phyloP scores from a whole-genome alignment of 768 basidiomycete species.

The Tulasnella sp. region DNA sequence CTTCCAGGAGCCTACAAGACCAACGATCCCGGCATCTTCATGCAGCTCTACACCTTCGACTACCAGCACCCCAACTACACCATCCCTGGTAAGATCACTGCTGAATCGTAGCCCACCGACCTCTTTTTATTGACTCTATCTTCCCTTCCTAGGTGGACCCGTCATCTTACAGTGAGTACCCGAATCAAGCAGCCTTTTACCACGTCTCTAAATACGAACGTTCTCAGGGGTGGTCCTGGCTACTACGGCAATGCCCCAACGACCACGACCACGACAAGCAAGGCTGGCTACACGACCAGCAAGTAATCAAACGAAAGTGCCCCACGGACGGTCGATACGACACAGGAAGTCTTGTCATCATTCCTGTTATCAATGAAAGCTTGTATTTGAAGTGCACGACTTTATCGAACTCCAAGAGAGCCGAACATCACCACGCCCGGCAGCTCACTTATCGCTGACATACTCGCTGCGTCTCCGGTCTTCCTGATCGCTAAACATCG shows the following conservation, averaged over 20 bases:
- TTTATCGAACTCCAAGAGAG: too few relatives aligned
- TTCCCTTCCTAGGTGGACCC: background rate
- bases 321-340: too few relatives aligned
- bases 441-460: too few relatives aligned
- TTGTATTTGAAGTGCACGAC: too few relatives aligned
- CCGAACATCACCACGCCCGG: too few relatives aligned
- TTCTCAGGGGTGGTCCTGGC: background rate
- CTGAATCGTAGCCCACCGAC: background rate
- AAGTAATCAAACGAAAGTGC: too few relatives aligned
- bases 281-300: background rate
- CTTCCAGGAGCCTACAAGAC: conserved; percentile 9
- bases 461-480: too few relatives aligned
- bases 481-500: too few relatives aligned
- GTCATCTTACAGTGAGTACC: background rate
- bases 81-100: background rate
- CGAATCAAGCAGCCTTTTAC: background rate
- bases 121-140: background rate
- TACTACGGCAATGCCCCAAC: background rate
- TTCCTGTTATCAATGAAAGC: too few relatives aligned
- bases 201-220: background rate
- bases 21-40: conserved; percentile 1
- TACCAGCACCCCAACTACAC: background rate
- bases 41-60: background rate
- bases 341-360: too few relatives aligned
- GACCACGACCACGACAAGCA: background rate